Evolutionary conservation across 1,139 yeast genomes (phyloP).

Genomic region (Blastobotrys capitulatus): DNA sequence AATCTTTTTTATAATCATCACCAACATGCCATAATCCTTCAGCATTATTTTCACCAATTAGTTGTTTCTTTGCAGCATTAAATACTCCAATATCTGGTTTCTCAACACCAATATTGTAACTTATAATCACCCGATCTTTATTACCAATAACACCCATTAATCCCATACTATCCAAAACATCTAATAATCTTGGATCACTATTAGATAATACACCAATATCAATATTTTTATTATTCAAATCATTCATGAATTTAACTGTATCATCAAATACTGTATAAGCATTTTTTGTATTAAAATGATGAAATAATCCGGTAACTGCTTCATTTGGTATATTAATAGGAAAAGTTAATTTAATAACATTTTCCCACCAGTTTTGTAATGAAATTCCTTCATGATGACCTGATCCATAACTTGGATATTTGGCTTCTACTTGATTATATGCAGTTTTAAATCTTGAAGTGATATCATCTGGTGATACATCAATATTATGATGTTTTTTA

Average conservation of each 20-base stretch:
- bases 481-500: conserved; percentile 16
- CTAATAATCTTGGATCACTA: conserved; percentile 24
- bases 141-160: conserved; percentile 7
- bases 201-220: conserved; percentile 27
- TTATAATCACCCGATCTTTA: conserved; percentile 15
- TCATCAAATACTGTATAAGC: conserved; percentile 25
- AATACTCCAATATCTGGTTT: conserved; percentile 25
- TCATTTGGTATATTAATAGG: conserved; percentile 14
- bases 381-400: conserved; percentile 9
- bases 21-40: conserved; percentile 26
- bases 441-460: conserved; percentile 17
- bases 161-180: conserved; percentile 20
- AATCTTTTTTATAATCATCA: conserved; percentile 25
- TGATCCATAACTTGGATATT: conserved; percentile 25
- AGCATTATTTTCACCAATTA: not conserved
- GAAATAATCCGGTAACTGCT: conserved; percentile 19
- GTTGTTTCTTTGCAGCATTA: conserved; percentile 11
- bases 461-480: conserved; percentile 14
- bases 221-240: conserved; percentile 11
- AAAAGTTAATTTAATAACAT: conserved; percentile 20
- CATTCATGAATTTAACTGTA: conserved; percentile 16
- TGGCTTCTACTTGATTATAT: conserved; percentile 14
- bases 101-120: conserved; percentile 24
- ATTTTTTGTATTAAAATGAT: conserved; percentile 20
- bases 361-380: conserved; percentile 24